Conservation (phyloP, 805 yeast genomes). For the Kuraishia piskuri region DNA sequence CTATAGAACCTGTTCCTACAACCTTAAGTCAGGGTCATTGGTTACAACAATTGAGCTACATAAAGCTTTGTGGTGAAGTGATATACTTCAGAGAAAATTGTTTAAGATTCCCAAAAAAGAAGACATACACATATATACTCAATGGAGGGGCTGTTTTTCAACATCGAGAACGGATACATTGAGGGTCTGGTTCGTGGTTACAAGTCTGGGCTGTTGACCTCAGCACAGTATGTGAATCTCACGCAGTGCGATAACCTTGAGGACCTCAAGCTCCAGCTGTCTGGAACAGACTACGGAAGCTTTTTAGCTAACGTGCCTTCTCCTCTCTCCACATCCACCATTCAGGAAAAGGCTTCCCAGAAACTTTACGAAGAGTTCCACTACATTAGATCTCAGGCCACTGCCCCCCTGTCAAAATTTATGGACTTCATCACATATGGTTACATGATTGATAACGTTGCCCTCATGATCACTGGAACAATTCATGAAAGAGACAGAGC, state of each 20-base stretch:
- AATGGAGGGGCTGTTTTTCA: constrained; percentile 94
- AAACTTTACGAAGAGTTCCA: constrained; percentile 79
- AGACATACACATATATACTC: neutral
- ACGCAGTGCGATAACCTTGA: constrained; percentile 95
- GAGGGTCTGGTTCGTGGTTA: constrained; percentile 96
- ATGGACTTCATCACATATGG: constrained; percentile 92
- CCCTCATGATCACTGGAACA: constrained; percentile 93
- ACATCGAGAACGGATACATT: constrained; percentile 80
- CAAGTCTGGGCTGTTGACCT: constrained; percentile 69
- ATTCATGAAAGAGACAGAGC: constrained; percentile 87
- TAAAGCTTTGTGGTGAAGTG: too few relatives aligned
- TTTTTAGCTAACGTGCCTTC: constrained; percentile 77
- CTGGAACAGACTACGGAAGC: constrained; percentile 94
- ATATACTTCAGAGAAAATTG: too few relatives aligned
- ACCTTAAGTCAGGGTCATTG: too few relatives aligned
- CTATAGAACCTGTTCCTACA: too few relatives aligned
- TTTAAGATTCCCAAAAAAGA: too few relatives aligned
- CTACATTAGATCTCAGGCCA: constrained; percentile 76
- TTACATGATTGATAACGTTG: constrained; percentile 97
- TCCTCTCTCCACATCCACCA: constrained; percentile 77
- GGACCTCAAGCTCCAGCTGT: constrained; percentile 86
- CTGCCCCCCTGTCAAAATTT: constrained; percentile 70
- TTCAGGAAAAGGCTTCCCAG: constrained; percentile 69
- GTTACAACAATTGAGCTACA: too few relatives aligned
- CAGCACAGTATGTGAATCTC: constrained; percentile 79